Percentiles rank a stretch among this genome's conserved stretches.
These are phyloP conservation scores for Fulvia fulva DNA, from an alignment of 2,329 filamentous ascomycete species.

Conservation along the genomic window DNA sequence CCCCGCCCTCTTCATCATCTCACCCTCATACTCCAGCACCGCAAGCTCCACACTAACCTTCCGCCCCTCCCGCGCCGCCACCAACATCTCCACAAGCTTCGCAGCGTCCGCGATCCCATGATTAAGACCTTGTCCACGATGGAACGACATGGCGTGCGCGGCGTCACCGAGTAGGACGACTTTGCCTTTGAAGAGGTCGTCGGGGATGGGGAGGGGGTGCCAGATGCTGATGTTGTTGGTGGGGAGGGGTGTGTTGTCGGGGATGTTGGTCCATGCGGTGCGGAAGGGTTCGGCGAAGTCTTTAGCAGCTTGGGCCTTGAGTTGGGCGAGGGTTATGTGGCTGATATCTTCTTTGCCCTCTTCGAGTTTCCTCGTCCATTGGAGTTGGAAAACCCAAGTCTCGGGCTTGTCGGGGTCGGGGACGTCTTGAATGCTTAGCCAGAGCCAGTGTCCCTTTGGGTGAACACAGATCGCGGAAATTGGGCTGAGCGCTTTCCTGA, in stretches of 20 bases:
- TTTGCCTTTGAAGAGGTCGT: not conserved
- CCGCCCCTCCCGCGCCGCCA: not conserved
- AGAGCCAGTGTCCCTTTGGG: conserved; percentile 10
- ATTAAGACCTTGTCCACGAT: conserved; percentile 13
- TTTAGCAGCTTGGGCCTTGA: conserved; percentile 4
- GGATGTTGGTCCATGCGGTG: conserved; percentile 8
- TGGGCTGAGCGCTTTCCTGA: conserved; percentile 2
- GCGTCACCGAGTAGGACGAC: conserved; percentile 10
- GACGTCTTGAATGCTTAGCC: conserved; percentile 7
- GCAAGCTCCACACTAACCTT: not conserved
- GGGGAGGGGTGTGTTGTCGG: not conserved
- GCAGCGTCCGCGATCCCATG: conserved; percentile 10
- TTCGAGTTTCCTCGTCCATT: conserved; percentile 5
- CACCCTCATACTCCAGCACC: conserved; percentile 6
- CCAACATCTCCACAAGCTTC: conserved; percentile 1
- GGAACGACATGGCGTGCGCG: conserved; percentile 11
- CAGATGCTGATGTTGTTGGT: conserved; percentile 4
- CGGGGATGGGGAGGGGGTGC: not conserved
- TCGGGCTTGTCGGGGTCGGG: conserved; percentile 6
- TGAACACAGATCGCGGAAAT: conserved; percentile 7
- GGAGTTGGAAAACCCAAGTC: conserved; percentile 11
- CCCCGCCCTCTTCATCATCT: conserved; percentile 12
- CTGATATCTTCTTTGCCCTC: not conserved
- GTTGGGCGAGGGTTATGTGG: not conserved
- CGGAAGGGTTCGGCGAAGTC: conserved; percentile 9